These are phyloP conservation scores for Bipolaris bicolor DNA, from an alignment of 2,329 filamentous ascomycete species.

Conservation along the genomic window DNA sequence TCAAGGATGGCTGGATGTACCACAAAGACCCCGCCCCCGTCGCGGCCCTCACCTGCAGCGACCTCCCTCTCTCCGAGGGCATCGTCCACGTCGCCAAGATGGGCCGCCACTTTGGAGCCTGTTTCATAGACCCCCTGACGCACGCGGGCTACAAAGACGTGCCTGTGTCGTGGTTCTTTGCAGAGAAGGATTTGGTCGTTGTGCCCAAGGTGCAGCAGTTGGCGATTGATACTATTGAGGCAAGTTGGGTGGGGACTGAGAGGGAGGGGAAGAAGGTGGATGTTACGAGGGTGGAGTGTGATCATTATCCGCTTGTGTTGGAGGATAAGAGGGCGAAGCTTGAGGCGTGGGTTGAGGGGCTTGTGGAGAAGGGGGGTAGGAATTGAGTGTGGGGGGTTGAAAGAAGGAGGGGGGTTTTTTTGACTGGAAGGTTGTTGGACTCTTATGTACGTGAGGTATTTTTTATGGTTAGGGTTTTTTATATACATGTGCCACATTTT, in stretches of 20 bases:
- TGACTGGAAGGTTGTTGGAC: too few relatives aligned
- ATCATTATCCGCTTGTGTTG: conserved; percentile 44
- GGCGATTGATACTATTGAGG: conserved; percentile 47
- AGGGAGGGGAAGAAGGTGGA: conserved; percentile 48
- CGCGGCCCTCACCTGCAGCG: conserved; percentile 24
- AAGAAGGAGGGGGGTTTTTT: too few relatives aligned
- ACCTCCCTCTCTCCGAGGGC: conserved; percentile 22
- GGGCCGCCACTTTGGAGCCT: conserved; percentile 42
- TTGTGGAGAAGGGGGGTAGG: conserved; percentile 17
- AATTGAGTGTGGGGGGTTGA: too few relatives aligned
- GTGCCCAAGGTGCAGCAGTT: conserved; percentile 39
- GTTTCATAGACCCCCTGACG: conserved; percentile 46
- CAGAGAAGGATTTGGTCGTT: conserved; percentile 47
- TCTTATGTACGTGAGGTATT: too few relatives aligned
- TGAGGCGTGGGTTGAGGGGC: conserved; percentile 32
- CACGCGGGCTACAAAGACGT: conserved; percentile 52
- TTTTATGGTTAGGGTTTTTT: too few relatives aligned
- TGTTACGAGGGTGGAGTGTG: conserved; percentile 45
- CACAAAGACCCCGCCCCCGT: conserved; percentile 12
- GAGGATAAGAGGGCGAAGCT: conserved; percentile 31
- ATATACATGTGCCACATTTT: too few relatives aligned
- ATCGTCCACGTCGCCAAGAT: conserved; percentile 22
- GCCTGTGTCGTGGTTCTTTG: conserved; percentile 51
- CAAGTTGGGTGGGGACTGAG: conserved; percentile 27
- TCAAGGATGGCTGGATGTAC: conserved; percentile 24